Conservation (phyloP, 2,329 filamentous ascomycete genomes). For the Dactylellina haptotyla region DNA sequence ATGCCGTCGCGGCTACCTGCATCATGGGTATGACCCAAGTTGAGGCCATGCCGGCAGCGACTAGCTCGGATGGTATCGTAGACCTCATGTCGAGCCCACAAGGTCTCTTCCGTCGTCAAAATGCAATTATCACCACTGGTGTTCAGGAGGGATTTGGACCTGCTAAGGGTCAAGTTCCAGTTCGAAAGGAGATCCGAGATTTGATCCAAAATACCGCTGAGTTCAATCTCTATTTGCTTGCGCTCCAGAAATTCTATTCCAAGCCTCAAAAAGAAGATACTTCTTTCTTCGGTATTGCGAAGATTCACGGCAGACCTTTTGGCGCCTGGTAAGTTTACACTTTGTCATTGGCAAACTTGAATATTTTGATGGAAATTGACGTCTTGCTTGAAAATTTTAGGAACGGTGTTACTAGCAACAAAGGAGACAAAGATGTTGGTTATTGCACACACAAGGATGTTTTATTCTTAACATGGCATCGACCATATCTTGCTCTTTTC, state of each 20-base stretch:
- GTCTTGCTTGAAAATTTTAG: background rate
- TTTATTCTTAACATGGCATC: slow-evolving; percentile 82
- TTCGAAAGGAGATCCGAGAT: slow-evolving; percentile 33
- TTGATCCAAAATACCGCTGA: slow-evolving; percentile 25
- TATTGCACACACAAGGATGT: slow-evolving; percentile 34
- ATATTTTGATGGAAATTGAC: background rate
- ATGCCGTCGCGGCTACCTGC: slow-evolving; percentile 13
- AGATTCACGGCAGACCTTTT: slow-evolving; percentile 30
- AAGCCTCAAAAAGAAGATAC: background rate
- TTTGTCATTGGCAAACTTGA: background rate
- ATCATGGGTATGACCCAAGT: slow-evolving; percentile 7
- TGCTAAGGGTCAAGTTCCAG: slow-evolving; percentile 21
- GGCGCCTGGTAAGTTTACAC: slow-evolving; percentile 15
- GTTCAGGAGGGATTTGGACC: slow-evolving; percentile 29
- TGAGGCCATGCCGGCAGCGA: slow-evolving; percentile 8
- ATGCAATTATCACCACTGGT: slow-evolving; percentile 1
- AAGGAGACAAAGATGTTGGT: background rate
- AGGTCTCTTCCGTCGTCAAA: slow-evolving; percentile 15
- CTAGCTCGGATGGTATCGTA: background rate
- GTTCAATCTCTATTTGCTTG: slow-evolving; percentile 59
- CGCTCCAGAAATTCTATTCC: slow-evolving; percentile 13
- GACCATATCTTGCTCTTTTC: slow-evolving; percentile 74
- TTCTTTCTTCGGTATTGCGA: slow-evolving; percentile 12
- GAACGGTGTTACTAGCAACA: slow-evolving; percentile 7
- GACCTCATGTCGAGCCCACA: background rate